Percentiles rank a stretch among this genome's conserved stretches.
These are phyloP conservation scores for Podaxis pistillaris DNA, from an alignment of 768 basidiomycete genomes.

Conservation along the genomic window DNA sequence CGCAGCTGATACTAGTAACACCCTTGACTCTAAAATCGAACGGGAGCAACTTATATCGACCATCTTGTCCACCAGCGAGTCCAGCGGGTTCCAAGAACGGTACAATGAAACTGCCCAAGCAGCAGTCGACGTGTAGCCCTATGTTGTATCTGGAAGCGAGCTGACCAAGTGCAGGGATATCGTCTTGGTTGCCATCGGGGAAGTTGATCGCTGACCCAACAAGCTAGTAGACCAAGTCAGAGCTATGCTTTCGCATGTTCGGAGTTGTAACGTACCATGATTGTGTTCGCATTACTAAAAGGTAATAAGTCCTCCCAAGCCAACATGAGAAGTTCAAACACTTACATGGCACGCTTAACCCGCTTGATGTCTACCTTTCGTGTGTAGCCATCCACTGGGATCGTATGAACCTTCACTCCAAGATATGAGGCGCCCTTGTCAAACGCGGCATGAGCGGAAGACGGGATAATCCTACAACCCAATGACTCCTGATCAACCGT, in stretches of 20 bases:
- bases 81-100: slow-evolving; percentile 87
- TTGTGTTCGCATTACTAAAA: slow-evolving; percentile 79
- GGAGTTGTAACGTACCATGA: slow-evolving; percentile 53
- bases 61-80: slow-evolving; percentile 54
- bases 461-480: slow-evolving; percentile 67
- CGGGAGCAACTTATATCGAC: slow-evolving; percentile 55
- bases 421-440: slow-evolving; percentile 91
- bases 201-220: slow-evolving; percentile 88
- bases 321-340: slow-evolving; percentile 16
- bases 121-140: slow-evolving; percentile 94
- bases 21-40: slow-evolving; percentile 93
- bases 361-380: slow-evolving; percentile 75
- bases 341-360: slow-evolving; percentile 87
- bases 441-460: slow-evolving; percentile 91
- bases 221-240: slow-evolving; percentile 41
- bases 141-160: slow-evolving; percentile 75
- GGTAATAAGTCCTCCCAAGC: neutral
- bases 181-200: slow-evolving; percentile 83
- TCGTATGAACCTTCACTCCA: slow-evolving; percentile 82
- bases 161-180: slow-evolving; percentile 74
- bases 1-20: slow-evolving; percentile 93
- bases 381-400: slow-evolving; percentile 77
- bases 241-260: neutral
- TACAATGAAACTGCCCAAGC: slow-evolving; percentile 90
- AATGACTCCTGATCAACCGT: neutral